Evolutionary conservation across 805 yeast genomes (phyloP), one percentile per base, ranked within the genome.

Genomic region (Schizosaccharomyces lindneri): DNA sequence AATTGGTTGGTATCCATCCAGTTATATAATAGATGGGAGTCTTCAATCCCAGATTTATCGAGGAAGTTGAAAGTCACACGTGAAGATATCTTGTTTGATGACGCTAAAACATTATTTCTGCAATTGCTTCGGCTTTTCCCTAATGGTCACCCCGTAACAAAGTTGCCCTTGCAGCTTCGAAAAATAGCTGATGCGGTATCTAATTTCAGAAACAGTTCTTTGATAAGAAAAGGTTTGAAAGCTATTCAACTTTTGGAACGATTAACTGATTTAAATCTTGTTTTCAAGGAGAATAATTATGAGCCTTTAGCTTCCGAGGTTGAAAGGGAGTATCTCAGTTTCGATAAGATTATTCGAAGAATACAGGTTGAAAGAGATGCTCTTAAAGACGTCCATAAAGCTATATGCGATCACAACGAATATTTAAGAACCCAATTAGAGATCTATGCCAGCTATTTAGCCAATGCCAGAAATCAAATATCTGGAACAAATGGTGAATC

Each of bases 51-150:
- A 4, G 67, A 67, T 48, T 65, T 68, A 3, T 67, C 66, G 7
- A 64, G 61, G 6, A 62, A 67, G 11, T 65, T 67, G 11, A 69
- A 67, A 55, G 64, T 67, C 59, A 63, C 69, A 11, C 66, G 70
- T 4, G 66, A 69, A 0, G 73, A 71, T 60, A 69, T 70, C 21
- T 64, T 69, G 3, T 71, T 70, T 60, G 67, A 70, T 67, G 73
- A 72, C 55, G 68, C 71, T 48, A 72, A 71, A 65, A 64, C 72
- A 13, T 64, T 70, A 15, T 65, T 72, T 63, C 68, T 71, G 31
- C 72, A 71, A 60, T 70, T 72, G 32, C 67, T 72, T 15, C 68
- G 74, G 19, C 68, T 71, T 17, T 66, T 70, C 59, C 74, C 74
- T 1, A 62, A 67, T 0, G 66, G 64, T 7, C 67, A 66, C 19